A percentile compares a stretch with the other conserved stretches of the same genome.
Evolutionary conservation across 1,139 yeast species (phyloP).

Genomic region (Yamadazyma buinensis): DNA sequence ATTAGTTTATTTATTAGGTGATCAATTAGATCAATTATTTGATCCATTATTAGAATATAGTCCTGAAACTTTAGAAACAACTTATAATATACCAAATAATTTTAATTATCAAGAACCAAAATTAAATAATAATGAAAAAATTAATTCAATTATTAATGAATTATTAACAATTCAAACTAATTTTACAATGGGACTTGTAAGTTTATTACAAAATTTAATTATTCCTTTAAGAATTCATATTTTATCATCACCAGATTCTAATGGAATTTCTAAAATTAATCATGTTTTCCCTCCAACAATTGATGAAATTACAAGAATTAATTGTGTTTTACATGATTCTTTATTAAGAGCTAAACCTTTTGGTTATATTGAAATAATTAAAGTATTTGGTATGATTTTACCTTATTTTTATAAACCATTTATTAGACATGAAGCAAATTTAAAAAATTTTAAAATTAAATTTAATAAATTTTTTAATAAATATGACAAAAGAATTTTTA

Average conservation of each 20-base stretch:
- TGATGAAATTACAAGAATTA: conserved; percentile 86
- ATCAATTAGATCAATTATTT: conserved; percentile 81
- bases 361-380: conserved; percentile 71
- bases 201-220: conserved; percentile 70
- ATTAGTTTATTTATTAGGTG: conserved; percentile 72
- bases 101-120: conserved; percentile 12
- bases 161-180: conserved; percentile 67
- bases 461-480: conserved; percentile 48
- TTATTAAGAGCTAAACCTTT: conserved; percentile 59
- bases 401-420: conserved; percentile 92
- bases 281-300: conserved; percentile 89
- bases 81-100: conserved; percentile 51
- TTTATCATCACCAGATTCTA: conserved; percentile 43
- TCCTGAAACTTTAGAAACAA: conserved; percentile 76
- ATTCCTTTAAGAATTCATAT: conserved; percentile 76
- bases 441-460: conserved; percentile 27
- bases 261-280: conserved; percentile 63
- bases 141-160: conserved; percentile 59
- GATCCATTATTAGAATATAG: conserved; percentile 89
- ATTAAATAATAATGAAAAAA: conserved; percentile 6
- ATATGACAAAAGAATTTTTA: conserved; percentile 44
- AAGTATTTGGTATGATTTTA: conserved; percentile 73
- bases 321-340: conserved; percentile 78
- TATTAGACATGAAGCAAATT: conserved; percentile 86
- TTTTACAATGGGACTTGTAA: conserved; percentile 67